These are phyloP conservation scores for Botryotinia convoluta DNA, from an alignment of 2,329 filamentous ascomycete genomes.

Conservation along the genomic window DNA sequence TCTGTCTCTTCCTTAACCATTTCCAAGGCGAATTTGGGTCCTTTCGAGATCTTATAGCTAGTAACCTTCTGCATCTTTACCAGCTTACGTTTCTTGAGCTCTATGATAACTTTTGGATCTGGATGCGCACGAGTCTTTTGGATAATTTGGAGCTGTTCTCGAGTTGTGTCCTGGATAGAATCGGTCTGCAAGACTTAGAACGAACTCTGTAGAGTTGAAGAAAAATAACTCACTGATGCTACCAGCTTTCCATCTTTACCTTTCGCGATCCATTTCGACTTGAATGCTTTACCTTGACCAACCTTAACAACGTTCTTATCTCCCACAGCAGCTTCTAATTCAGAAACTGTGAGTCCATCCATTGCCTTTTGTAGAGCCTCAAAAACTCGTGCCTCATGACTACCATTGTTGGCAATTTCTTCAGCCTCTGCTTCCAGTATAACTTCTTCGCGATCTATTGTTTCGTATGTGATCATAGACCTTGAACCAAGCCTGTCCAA, in stretches of 20 bases:
- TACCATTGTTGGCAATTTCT: conserved; percentile 70
- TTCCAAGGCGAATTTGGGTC: conserved; percentile 81
- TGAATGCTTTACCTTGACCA: conserved; percentile 94
- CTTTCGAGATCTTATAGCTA: conserved; percentile 80
- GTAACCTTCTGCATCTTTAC: conserved; percentile 81
- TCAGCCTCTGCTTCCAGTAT: conserved; percentile 72
- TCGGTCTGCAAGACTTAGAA: conserved; percentile 49
- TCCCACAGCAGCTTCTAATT: conserved; percentile 67
- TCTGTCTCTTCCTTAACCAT: conserved; percentile 94
- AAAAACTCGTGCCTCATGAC: conserved; percentile 80
- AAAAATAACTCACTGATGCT: conserved; percentile 46
- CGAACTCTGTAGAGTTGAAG: not conserved
- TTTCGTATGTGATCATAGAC: conserved; percentile 83
- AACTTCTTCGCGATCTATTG: conserved; percentile 75
- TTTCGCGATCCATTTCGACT: conserved; percentile 68
- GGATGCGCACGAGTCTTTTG: conserved; percentile 65
- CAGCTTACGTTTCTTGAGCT: conserved; percentile 90
- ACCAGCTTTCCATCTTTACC: conserved; percentile 56
- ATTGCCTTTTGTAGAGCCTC: conserved; percentile 68
- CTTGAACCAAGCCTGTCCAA: conserved; percentile 82
- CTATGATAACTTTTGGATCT: conserved; percentile 73
- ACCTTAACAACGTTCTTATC: conserved; percentile 74
- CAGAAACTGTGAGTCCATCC: conserved; percentile 77
- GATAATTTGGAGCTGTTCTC: conserved; percentile 71
- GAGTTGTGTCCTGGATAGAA: conserved; percentile 76